phyloP scores from a whole-genome alignment of 2,329 filamentous ascomycete genomes.

The Arthrobotrys entomopaga region DNA sequence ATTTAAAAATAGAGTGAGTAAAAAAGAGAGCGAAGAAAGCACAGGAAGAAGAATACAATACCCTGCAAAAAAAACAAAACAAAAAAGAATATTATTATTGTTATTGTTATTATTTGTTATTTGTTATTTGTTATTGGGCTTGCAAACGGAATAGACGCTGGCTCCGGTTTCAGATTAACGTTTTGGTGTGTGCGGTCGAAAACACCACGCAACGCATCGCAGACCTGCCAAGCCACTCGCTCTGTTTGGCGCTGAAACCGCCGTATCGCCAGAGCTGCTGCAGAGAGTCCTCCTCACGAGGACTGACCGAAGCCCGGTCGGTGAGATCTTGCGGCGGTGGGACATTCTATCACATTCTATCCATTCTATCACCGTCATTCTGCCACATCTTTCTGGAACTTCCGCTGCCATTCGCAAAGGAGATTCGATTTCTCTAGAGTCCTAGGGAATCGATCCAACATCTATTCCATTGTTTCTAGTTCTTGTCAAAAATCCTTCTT shows the following conservation, averaged over 20 bases:
- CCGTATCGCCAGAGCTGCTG: not conserved
- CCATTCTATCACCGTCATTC: not conserved
- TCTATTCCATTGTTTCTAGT: no score
- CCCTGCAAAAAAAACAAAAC: constrained; percentile 22
- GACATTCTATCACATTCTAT: no score
- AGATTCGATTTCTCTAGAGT: no score
- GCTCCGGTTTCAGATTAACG: constrained; percentile 44
- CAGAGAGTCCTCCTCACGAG: no score
- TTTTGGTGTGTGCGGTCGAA: constrained; percentile 23
- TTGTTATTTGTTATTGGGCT: constrained; percentile 23
- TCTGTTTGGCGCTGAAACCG: constrained; percentile 27
- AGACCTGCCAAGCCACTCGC: not conserved
- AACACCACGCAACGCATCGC: constrained; percentile 49
- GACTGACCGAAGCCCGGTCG: no score
- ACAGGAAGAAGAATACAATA: no score
- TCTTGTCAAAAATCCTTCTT: no score
- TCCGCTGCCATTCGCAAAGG: not conserved
- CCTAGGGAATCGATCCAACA: no score
- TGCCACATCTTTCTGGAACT: not conserved
- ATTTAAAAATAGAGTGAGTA: constrained; percentile 29
- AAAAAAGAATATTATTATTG: no score
- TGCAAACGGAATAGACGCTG: constrained; percentile 30
- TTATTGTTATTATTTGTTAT: no score
- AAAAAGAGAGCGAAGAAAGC: no score
- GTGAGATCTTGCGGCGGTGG: no score